A percentile compares a stretch with the other conserved stretches of the same genome.
phyloP scores from a whole-genome alignment of 139 green algal genomes.

The Tetraselmis striata region DNA sequence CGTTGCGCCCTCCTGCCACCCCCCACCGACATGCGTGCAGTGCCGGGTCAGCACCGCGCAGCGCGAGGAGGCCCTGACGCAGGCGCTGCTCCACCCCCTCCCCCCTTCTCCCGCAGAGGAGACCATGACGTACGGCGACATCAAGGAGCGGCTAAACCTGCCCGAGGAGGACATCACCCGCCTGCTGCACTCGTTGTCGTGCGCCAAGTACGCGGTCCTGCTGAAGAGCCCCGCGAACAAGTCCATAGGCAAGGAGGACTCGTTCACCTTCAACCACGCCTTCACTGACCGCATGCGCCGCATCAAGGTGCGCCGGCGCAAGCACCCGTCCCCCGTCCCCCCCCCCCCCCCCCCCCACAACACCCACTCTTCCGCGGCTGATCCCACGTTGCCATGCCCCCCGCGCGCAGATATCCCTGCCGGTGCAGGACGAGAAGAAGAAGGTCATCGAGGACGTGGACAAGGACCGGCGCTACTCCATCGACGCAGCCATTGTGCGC shows the following conservation, averaged over 20 bases:
- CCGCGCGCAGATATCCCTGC: constrained; percentile 52
- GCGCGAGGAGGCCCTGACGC: too few species aligned
- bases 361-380: not conserved
- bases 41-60: too few species aligned
- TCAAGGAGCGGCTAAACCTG: constrained; percentile 76
- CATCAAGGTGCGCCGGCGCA: constrained; percentile 65
- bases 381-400: not conserved
- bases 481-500: constrained; percentile 83
- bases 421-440: constrained; percentile 83
- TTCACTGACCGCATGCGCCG: constrained; percentile 87
- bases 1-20: not conserved
- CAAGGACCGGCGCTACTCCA: constrained; percentile 79
- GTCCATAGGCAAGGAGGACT: constrained; percentile 72
- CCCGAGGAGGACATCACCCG: constrained; percentile 82
- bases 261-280: constrained; percentile 76
- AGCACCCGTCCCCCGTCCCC: not conserved
- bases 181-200: constrained; percentile 78
- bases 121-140: constrained; percentile 66
- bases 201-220: constrained; percentile 86
- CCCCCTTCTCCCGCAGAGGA: constrained; percentile 13
- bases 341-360: not conserved
- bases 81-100: too few species aligned
- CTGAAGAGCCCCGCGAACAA: constrained; percentile 67
- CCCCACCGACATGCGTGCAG: not conserved
- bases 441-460: constrained; percentile 95